Base-by-base conservation (phyloP, 2,329 filamentous ascomycete species). In the Monosporascus sp. region DNA sequence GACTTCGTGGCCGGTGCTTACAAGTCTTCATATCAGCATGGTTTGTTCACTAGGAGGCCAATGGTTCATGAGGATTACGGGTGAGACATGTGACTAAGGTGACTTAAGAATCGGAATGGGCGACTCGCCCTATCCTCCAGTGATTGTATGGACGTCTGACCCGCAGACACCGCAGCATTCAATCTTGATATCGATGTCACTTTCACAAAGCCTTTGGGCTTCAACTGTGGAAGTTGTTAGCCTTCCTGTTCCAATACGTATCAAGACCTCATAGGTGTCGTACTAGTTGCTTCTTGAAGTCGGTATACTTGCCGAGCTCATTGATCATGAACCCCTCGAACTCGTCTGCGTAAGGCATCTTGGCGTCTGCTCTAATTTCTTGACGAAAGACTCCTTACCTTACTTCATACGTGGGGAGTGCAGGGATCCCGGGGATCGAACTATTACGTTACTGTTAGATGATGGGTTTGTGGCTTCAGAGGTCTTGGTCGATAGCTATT, bases 101-200 rank as follows among this genome's bases (percentile, higher is more conserved):
- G 1, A 17, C 42, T 27, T 27, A n/a, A 77, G 80, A 39, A 81
- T 65, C 2, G 77, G 76, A 1, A 64, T 61, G 6, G 63, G 63
- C 0, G 61, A 57, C 3, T 65, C 64, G 24, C 65, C 63, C 65
- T 66, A 71, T 17, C 69, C 67, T 20, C 67, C 65, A 0, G 62
- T 67, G 2, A 70, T 56, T 5, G 64, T 66, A 56, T 71, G 78
- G 17, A 81, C 73, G 57, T 82, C 78, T 45, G 75, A 78, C 55
- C 81, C 78, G 60, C 79, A 82, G 31, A 81, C 72, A 63, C 83
- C 82, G 60, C 83, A 85, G 58, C 77, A 80, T 58, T 87, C 83
- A 62, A 88, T 82, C 68, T 85, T 83, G 66, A 88, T 80, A 59
- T 88, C 85, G 59, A 88, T 76, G 63, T 88, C 84, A 66, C 84